Evolutionary conservation across 257 asterid species (phyloP).

Genomic region (Petrea volubilis): DNA sequence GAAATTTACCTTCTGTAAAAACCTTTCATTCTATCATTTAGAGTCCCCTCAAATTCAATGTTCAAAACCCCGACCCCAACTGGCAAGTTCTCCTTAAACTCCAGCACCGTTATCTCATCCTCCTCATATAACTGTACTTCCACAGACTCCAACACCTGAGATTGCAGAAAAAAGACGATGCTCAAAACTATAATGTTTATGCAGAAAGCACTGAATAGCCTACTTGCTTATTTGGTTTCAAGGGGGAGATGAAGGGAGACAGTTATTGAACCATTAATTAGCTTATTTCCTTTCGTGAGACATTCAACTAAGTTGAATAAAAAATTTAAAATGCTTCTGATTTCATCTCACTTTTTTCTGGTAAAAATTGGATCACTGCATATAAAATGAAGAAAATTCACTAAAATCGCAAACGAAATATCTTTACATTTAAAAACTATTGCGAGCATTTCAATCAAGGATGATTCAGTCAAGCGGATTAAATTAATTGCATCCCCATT

Average conservation of each 20-base stretch:
- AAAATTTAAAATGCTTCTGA: neutral
- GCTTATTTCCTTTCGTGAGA: too few species aligned
- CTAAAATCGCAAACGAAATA: neutral
- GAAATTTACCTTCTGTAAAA: constrained; percentile 75
- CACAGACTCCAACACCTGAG: constrained; percentile 53
- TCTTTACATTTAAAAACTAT: neutral
- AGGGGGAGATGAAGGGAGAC: too few species aligned
- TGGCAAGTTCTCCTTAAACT: constrained; percentile 72
- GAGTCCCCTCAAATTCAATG: constrained; percentile 72
- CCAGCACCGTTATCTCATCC: constrained; percentile 74
- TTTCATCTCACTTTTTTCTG: neutral
- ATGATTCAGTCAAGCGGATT: neutral
- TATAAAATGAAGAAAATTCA: neutral
- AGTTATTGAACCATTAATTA: too few species aligned
- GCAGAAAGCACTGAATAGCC: neutral
- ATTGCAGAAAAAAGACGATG: neutral
- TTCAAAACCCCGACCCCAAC: constrained; percentile 66
- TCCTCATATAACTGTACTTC: constrained; percentile 58
- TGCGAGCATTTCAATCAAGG: neutral
- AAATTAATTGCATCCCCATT: too few species aligned
- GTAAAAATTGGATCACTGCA: neutral
- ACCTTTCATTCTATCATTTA: constrained; percentile 95
- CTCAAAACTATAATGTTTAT: neutral
- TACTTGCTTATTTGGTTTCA: neutral
- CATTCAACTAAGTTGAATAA: neutral